A percentile compares a stretch with the other conserved stretches of the same genome.
Conservation (phyloP, 306 rosid species). For the Prosopis cineraria region DNA sequence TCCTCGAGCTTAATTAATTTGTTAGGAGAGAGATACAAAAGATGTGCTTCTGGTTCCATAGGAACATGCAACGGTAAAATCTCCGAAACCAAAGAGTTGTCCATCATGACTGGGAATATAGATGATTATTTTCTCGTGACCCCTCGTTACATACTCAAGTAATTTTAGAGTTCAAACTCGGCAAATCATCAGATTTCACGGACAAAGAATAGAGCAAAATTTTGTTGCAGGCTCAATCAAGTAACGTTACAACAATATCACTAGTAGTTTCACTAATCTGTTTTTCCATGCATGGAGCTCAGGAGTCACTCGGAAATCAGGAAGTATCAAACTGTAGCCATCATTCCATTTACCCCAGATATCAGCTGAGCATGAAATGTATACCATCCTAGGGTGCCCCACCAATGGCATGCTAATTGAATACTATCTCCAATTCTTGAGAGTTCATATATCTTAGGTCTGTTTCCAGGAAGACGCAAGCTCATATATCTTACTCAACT, state of each 20-base stretch:
- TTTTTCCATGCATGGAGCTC: neutral
- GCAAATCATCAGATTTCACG: neutral
- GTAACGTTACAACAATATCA: conserved; percentile 10
- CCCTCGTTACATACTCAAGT: neutral
- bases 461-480: neutral
- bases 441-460: conserved; percentile 9
- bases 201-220: conserved; percentile 24
- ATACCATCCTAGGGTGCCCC: neutral
- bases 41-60: too few species aligned
- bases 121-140: neutral
- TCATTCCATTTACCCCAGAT: conserved; percentile 15
- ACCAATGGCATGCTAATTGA: conserved; percentile 3
- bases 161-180: neutral
- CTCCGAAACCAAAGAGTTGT: too few species aligned
- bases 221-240: conserved; percentile 16
- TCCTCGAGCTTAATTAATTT: neutral
- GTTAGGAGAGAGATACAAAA: too few species aligned
- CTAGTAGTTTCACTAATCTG: conserved; percentile 20
- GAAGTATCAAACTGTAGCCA: neutral
- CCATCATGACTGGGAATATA: neutral
- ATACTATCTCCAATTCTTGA: conserved; percentile 7
- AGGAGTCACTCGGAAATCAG: neutral
- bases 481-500: conserved; percentile 49
- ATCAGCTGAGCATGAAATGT: neutral
- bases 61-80: too few species aligned